Evolutionary conservation across 805 yeast species (phyloP), one percentile per base, ranked within the genome.

Genomic region (Huiozyma naganishii): DNA sequence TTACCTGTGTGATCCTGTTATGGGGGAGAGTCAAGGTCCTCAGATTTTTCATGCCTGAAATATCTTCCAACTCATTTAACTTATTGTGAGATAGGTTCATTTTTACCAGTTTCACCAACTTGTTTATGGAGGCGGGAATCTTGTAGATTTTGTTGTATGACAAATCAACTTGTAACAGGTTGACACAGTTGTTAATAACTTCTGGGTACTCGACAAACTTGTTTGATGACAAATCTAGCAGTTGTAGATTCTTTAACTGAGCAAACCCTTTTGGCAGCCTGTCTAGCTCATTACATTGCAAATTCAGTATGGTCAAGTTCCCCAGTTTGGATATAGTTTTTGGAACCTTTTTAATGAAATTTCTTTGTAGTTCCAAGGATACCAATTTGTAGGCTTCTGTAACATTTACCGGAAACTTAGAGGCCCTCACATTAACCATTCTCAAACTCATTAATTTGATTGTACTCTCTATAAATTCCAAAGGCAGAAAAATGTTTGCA

Each of bases 391-490:
- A 72, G 1, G 90, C 86, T 50, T 81, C 81, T 3, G 81, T 70
- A 37, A 89, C 72, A 50, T 84, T 80, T 11, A 70, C 58, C 2
- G 97, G 97, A 57, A 89, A 83, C 40, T 69, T 73, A 6, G 82
- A 76, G 27, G 84, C 77, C 44, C 92, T 81, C 52, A 83, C 83
- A 48, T 79, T 72, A 1, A 84, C 77, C 68, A 80, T 85, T 44
- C 78, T 72, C 48, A 88, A 69, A 42, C 76, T 74, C 28, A 74
- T 71, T 54, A 88, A 68, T 54, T 84, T 84, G 36, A 77, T 73
- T 51, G 95, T 85, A 27, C 82, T 64, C 58, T 87, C 95, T 54
- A 89, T 79, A 58, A 89, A 89, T 57, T 88, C 95, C 44, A 77
- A 66, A 0, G 97, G 95, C 32, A 89, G 68, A 46, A 79, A 77